These are phyloP conservation scores for Haematococcus sp. DNA, from an alignment of 139 green algal genomes.

Conservation along the genomic window DNA sequence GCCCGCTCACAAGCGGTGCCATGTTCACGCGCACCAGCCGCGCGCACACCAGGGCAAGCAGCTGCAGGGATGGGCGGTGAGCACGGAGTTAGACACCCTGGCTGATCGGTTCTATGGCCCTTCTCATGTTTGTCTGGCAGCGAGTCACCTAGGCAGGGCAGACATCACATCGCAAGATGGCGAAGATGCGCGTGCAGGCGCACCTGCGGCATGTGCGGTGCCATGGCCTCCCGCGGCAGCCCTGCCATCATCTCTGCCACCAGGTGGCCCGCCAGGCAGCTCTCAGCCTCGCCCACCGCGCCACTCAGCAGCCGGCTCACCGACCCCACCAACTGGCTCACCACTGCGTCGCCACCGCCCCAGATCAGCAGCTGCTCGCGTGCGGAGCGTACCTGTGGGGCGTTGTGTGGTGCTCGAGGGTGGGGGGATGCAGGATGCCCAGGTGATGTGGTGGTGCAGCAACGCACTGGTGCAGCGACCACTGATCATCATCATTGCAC, in stretches of 20 bases:
- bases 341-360: not conserved
- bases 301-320: slow-evolving; percentile 14
- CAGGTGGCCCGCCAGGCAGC: slow-evolving; percentile 22
- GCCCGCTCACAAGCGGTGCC: slow-evolving; percentile 24
- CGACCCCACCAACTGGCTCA: slow-evolving; percentile 1
- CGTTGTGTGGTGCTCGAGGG: too few species aligned
- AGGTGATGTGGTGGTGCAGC: too few species aligned
- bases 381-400: too few species aligned
- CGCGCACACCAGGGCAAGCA: slow-evolving; percentile 5
- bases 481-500: too few species aligned
- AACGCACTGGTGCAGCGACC: too few species aligned
- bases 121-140: too few species aligned
- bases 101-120: too few species aligned
- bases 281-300: slow-evolving; percentile 3
- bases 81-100: too few species aligned
- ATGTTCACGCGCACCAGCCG: slow-evolving; percentile 25
- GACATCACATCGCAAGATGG: too few species aligned
- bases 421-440: too few species aligned
- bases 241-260: slow-evolving; percentile 12
- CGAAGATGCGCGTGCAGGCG: too few species aligned
- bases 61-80: slow-evolving; percentile 10
- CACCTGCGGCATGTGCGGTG: slow-evolving; percentile 18
- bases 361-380: slow-evolving; percentile 7
- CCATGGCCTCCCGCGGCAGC: slow-evolving; percentile 5
- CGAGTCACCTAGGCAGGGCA: too few species aligned